Evolutionary conservation across 495 filamentous ascomycete species (phyloP), one percentile per base, ranked within the genome.

Genomic region (Penicillium angulare): DNA sequence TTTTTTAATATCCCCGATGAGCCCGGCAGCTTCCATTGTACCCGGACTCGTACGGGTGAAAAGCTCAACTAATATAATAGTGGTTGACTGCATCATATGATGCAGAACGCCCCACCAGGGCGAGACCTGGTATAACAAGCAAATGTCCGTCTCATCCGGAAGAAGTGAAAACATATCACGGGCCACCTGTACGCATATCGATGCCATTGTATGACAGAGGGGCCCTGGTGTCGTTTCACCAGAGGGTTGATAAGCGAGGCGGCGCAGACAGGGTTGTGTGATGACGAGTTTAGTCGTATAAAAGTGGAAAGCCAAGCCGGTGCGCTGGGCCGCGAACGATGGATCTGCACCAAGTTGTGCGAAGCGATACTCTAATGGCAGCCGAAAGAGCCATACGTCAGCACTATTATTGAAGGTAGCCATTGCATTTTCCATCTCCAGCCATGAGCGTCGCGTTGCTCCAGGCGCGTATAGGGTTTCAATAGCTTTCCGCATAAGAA

Each of bases 31-130:
- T 47, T 77, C 68, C 1, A 32, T 8, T 3, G 42, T 42, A 62
- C 54, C 17, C 60, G 73, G 33, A 66, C 65, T 53, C 71, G 76
- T 49, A 66, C 67, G 22, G 51, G 57, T 71, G 5, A 75, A 73
- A 16, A 82, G 64, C 50, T 85, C 77, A 6, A 84, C 63, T 52
- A 86, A 69, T 6, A 86, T 60, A 18, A 86, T 65, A 2, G 72
- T 77, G 1, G 69, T 66, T 1, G 81, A 77, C 62, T 85, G 79
- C 69, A 83, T 81, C 5, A 86, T 50, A 44, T 79, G 78, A 56
- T 86, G 84, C 9, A 86, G 61, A 8, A 81, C 59, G 43, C 67
- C 74, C 80, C 81, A 87, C 82, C 82, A 87, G 9, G 80, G 80
- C 1, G 69, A 59, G 6, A 72, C 56, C 8, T 63, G 53, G 43